Evolutionary conservation across 2,329 filamentous ascomycete species (phyloP).

Genomic region (Sporothrix pseudoabietina): DNA sequence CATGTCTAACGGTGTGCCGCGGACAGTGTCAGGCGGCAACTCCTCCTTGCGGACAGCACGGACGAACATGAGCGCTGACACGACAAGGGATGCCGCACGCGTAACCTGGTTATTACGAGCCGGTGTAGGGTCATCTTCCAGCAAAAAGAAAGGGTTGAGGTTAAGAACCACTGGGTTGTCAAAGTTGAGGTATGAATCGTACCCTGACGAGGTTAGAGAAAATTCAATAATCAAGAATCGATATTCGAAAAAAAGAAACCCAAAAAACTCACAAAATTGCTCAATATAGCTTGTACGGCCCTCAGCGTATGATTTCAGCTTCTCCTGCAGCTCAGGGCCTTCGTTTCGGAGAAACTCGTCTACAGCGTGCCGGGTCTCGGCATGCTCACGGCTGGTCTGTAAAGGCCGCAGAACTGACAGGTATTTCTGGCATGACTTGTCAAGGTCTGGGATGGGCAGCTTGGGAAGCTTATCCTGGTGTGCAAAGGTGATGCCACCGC

Average conservation of each 20-base stretch:
- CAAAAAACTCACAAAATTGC: constrained; percentile 81
- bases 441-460: constrained; percentile 87
- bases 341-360: constrained; percentile 80
- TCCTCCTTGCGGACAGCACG: constrained; percentile 91
- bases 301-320: constrained; percentile 84
- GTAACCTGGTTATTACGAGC: constrained; percentile 96
- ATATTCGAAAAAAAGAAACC: neutral
- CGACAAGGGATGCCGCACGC: constrained; percentile 84
- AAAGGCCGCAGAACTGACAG: constrained; percentile 77
- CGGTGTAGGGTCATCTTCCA: constrained; percentile 96
- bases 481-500: constrained; percentile 82
- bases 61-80: constrained; percentile 89
- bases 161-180: constrained; percentile 98
- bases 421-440: constrained; percentile 76
- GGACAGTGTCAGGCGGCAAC: constrained; percentile 82
- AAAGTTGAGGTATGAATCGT: constrained; percentile 97
- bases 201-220: constrained; percentile 67
- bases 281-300: constrained; percentile 96
- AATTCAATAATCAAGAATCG: neutral
- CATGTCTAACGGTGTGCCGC: constrained; percentile 89
- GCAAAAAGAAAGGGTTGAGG: constrained; percentile 93
- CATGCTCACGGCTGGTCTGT: constrained; percentile 77
- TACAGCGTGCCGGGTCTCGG: constrained; percentile 77
- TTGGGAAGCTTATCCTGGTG: constrained; percentile 87
- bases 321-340: constrained; percentile 83